phyloP scores from a whole-genome alignment of 371 early-diverging fungal genomes.

The Mortierella sp. region DNA sequence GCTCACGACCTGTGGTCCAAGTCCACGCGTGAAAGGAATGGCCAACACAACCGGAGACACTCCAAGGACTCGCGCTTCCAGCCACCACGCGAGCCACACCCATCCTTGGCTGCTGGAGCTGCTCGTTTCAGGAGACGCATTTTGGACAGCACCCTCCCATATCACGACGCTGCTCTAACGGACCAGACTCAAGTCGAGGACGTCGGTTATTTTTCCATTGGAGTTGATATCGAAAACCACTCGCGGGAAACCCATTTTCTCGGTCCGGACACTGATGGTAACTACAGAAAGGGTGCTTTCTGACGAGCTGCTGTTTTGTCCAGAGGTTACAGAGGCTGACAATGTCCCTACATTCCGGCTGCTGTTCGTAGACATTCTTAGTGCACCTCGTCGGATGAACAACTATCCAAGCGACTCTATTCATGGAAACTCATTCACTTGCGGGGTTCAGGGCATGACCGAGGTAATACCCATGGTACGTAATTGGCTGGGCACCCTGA shows the following conservation, averaged over 20 bases:
- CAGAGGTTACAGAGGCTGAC: too few relatives aligned
- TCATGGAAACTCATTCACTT: conserved; percentile 1
- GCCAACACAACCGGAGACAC: conserved; percentile 28
- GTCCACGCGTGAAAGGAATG: conserved; percentile 20
- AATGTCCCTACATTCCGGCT: too few relatives aligned
- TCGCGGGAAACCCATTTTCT: background rate
- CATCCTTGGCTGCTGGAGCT: conserved; percentile 14
- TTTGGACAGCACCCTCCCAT: conserved; percentile 20
- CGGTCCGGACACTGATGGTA: conserved; percentile 39
- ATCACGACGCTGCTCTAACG: conserved; percentile 8
- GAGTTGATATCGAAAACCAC: conserved; percentile 20
- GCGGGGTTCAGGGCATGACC: conserved; percentile 20
- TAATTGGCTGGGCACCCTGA: background rate
- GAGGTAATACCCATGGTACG: conserved; percentile 39
- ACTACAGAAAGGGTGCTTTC: too few relatives aligned
- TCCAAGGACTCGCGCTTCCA: conserved; percentile 19
- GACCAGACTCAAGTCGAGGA: conserved; percentile 6
- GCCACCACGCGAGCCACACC: conserved; percentile 26
- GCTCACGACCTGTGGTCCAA: conserved; percentile 42
- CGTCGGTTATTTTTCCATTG: conserved; percentile 3
- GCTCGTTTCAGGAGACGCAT: conserved; percentile 26
- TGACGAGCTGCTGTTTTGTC: too few relatives aligned
- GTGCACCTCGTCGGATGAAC: too few relatives aligned
- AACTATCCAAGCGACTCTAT: conserved; percentile 16
- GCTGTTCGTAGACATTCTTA: too few relatives aligned